These are phyloP conservation scores for Ophiostoma populinum DNA, from an alignment of 2,329 filamentous ascomycete species.

Conservation along the genomic window DNA sequence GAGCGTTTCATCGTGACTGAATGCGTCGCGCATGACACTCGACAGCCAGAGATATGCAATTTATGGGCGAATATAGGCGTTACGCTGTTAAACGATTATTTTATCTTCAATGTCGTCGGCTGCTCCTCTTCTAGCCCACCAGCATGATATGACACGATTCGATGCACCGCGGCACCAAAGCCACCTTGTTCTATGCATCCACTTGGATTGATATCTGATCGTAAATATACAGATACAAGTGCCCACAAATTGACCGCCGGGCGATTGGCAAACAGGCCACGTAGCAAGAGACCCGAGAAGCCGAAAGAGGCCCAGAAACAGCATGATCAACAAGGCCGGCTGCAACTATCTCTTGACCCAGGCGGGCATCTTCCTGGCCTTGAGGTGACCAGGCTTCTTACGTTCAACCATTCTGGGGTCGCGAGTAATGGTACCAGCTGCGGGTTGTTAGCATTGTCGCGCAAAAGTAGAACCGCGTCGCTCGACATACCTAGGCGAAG, in stretches of 20 bases:
- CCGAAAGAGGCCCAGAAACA: not conserved
- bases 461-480: not conserved
- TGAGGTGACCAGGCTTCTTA: slow-evolving; percentile 92
- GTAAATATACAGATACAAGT: slow-evolving; percentile 7
- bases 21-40: too few species aligned
- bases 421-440: slow-evolving; percentile 83
- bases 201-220: slow-evolving; percentile 5
- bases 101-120: too few species aligned
- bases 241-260: not conserved
- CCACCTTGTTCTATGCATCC: slow-evolving; percentile 1
- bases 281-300: too few species aligned
- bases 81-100: too few species aligned
- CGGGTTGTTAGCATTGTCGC: not conserved
- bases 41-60: too few species aligned
- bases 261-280: not conserved
- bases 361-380: slow-evolving; percentile 93
- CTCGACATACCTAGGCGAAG: slow-evolving; percentile 63
- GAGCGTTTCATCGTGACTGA: too few species aligned
- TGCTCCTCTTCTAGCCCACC: too few species aligned
- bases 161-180: too few species aligned
- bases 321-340: not conserved
- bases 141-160: too few species aligned
- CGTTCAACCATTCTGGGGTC: slow-evolving; percentile 88
- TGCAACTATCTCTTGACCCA: slow-evolving; percentile 69
- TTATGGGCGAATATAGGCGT: too few species aligned